Percentiles rank a stretch among this genome's conserved stretches.
Evolutionary conservation across 1,139 yeast species (phyloP).

Genomic region (Pichia sp.): DNA sequence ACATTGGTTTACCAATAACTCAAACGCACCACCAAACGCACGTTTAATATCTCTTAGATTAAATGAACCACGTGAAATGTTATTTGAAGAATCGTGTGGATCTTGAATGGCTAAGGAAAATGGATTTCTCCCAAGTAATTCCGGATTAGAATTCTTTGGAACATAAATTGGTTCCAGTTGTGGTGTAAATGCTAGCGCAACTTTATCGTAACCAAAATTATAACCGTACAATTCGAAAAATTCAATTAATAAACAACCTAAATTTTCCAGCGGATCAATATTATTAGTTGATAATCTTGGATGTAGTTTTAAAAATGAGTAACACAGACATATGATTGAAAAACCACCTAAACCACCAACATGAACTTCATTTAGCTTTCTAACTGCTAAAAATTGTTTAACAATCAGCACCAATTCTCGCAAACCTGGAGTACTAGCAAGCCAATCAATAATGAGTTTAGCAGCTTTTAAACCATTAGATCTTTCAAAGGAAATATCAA

Average conservation of each 20-base stretch:
- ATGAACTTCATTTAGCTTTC: conserved; percentile 85
- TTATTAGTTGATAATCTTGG: conserved; percentile 68
- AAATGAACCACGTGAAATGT: conserved; percentile 81
- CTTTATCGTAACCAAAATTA: conserved; percentile 79
- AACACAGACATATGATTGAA: conserved; percentile 81
- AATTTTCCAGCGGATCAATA: conserved; percentile 63
- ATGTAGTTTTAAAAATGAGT: conserved; percentile 74
- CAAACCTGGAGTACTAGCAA: conserved; percentile 67
- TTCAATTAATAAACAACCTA: conserved; percentile 86
- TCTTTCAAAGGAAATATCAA: conserved; percentile 90
- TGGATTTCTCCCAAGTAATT: conserved; percentile 49
- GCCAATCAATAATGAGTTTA: conserved; percentile 69
- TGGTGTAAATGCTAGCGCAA: conserved; percentile 54
- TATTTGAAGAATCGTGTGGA: conserved; percentile 78
- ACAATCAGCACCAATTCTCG: conserved; percentile 79
- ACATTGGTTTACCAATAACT: conserved; percentile 66
- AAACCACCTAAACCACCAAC: conserved; percentile 97
- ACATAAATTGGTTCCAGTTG: conserved; percentile 43
- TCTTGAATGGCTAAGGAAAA: conserved; percentile 81
- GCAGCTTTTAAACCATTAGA: conserved; percentile 86
- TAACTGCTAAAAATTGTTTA: conserved; percentile 77
- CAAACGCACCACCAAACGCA: conserved; percentile 90
- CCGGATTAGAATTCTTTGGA: conserved; percentile 49
- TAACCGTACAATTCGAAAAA: conserved; percentile 94
- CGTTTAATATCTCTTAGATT: conserved; percentile 75